phyloP scores from a whole-genome alignment of 257 asterid species.

The Apocynum venetum region DNA sequence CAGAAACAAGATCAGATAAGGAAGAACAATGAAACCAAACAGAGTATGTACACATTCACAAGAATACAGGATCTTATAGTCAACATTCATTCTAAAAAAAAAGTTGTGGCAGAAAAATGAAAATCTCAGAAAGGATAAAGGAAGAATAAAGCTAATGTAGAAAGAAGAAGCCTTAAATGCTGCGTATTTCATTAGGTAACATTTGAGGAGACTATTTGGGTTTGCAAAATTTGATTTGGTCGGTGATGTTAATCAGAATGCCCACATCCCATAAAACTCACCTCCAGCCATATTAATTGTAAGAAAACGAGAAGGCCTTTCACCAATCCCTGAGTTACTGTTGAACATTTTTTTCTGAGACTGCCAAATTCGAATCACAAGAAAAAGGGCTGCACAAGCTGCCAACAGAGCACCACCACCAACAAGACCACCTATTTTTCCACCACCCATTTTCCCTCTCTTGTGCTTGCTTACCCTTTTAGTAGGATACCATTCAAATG shows the following conservation, averaged over 20 bases:
- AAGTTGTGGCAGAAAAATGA: not conserved
- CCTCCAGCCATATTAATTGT: constrained; percentile 48
- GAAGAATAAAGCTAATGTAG: not conserved
- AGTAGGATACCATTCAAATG: constrained; percentile 49
- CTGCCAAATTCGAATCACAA: constrained; percentile 27
- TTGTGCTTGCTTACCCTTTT: constrained; percentile 25
- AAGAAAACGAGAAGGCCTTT: constrained; percentile 40
- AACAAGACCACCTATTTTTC: constrained; percentile 34
- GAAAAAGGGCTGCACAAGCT: constrained; percentile 39
- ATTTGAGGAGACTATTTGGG: not conserved
- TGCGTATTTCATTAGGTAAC: not conserved
- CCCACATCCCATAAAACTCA: constrained; percentile 3
- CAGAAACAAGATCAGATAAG: not conserved
- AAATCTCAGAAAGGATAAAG: not conserved
- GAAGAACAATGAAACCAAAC: not conserved
- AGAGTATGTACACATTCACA: not conserved
- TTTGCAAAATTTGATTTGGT: not conserved
- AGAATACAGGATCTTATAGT: not conserved
- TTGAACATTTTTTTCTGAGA: constrained; percentile 21
- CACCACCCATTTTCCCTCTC: constrained; percentile 35
- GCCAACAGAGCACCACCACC: constrained; percentile 53
- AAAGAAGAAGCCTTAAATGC: not conserved
- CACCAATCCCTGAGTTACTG: constrained; percentile 29
- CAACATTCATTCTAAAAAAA: not conserved
- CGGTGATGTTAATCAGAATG: not conserved